Evolutionary conservation across 176 grass and related monocot genomes (phyloP), one percentile per base, ranked within the genome.

Genomic region (Aechmea fasciata): DNA sequence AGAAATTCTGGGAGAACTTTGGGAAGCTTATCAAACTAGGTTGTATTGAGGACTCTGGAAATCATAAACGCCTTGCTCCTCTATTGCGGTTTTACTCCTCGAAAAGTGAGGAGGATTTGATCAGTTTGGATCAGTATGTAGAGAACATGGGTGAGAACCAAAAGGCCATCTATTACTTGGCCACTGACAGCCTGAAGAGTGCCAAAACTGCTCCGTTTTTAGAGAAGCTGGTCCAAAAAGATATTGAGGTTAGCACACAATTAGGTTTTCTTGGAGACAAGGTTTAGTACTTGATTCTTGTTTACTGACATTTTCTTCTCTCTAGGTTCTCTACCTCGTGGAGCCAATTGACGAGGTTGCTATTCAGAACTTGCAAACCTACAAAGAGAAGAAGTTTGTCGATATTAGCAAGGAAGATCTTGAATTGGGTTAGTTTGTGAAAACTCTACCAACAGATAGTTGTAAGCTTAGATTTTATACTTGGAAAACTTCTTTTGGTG

Each of bases 1-100:
- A 85, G 66, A 96, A 86, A 29, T 96, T 96, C 69, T 96, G 91
- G 91, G 91, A 96, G 77, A 96, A 87, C 73, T 96, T 96, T 82
- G 88, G 91, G 11, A 91, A 91, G 71, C 82, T 88, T 67, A 78
- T 96, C 29, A 96, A 96, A 65, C 83, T 96, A 48, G 87, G 91
- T 62, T 96, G 91, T 75, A 96, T 96, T 63, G 91, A 91, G 65
- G 88, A 96, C 63, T 86, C 91, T 9, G 85, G 91, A 67, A 96
- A 96, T 71, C 91, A 96, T 19, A 88, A 96, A 52, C 83, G 91
- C 10, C 66, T 91, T 64, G 82, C 79, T 53, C 85, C 85, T 26
- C 68, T 96, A 50, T 50, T 96, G 50, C 65, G 85, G 2, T 96
- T 96, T 68, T 71, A 86, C 72, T 88, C 88, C 15, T 96, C 88